phyloP scores from a whole-genome alignment of 805 yeast species.

The Grigorovia humatica region DNA sequence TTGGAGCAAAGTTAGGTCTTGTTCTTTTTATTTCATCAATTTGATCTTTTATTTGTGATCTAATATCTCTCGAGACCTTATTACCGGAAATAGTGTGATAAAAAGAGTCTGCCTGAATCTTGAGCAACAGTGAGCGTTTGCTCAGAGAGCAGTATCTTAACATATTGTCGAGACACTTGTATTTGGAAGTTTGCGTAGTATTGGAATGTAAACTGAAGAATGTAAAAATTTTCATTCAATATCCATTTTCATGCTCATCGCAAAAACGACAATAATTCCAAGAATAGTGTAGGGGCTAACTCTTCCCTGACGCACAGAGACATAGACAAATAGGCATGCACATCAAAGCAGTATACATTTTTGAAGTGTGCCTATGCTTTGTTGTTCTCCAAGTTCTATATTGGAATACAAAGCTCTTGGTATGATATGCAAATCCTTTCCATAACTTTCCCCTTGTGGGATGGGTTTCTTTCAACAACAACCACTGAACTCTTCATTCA shows the following conservation, averaged over 20 bases:
- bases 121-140: background rate
- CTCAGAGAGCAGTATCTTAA: background rate
- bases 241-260: background rate
- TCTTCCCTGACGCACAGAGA: too few species aligned
- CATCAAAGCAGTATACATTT: too few species aligned
- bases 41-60: slow-evolving; percentile 33
- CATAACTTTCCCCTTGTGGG: too few species aligned
- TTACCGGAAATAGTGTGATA: slow-evolving; percentile 38
- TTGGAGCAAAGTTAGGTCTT: slow-evolving; percentile 51
- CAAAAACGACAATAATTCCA: background rate
- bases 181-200: background rate
- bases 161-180: background rate
- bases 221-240: background rate
- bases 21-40: slow-evolving; percentile 26
- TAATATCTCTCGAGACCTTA: slow-evolving; percentile 34
- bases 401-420: too few species aligned
- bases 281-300: too few species aligned
- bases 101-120: background rate
- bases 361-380: too few species aligned
- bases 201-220: background rate
- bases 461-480: too few species aligned
- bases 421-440: too few species aligned
- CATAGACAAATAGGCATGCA: too few species aligned
- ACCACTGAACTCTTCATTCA: too few species aligned
- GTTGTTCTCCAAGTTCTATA: too few species aligned